Evolutionary conservation across 306 rosid species (phyloP).

Genomic region (Trifolium dubium): DNA sequence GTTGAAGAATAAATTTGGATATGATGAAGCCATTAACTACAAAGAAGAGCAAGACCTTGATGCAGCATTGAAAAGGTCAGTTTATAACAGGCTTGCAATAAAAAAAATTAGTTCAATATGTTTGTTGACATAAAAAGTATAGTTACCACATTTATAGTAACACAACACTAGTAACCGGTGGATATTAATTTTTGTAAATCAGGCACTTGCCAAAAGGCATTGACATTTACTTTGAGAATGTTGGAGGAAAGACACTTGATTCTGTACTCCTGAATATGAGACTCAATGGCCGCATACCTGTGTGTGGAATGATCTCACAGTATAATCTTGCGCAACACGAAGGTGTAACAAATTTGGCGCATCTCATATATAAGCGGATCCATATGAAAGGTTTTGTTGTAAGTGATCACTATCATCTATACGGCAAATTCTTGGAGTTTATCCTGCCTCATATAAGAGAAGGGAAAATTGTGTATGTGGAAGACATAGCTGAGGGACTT

Average conservation of each 20-base stretch:
- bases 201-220: conserved; percentile 44
- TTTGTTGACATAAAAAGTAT: background rate
- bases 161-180: background rate
- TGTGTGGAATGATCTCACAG: conserved; percentile 41
- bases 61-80: conserved; percentile 47
- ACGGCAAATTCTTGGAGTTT: conserved; percentile 16
- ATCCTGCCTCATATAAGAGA: no score
- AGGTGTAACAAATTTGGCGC: conserved; percentile 31
- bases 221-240: conserved; percentile 39
- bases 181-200: background rate
- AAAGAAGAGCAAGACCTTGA: conserved; percentile 49
- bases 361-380: conserved; percentile 30
- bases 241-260: conserved; percentile 39
- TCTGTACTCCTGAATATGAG: conserved; percentile 38
- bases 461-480: no score
- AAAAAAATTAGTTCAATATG: background rate
- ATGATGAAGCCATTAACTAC: conserved; percentile 47
- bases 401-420: conserved; percentile 12
- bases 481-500: no score
- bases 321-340: conserved; percentile 25
- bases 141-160: background rate
- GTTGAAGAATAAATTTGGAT: conserved; percentile 37
- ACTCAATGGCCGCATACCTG: conserved; percentile 10
- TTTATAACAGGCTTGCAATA: background rate
- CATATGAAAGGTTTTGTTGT: conserved; percentile 30